Evolutionary conservation across 169 alveolate species (phyloP).

Genomic region (Eimeria maxima): DNA sequence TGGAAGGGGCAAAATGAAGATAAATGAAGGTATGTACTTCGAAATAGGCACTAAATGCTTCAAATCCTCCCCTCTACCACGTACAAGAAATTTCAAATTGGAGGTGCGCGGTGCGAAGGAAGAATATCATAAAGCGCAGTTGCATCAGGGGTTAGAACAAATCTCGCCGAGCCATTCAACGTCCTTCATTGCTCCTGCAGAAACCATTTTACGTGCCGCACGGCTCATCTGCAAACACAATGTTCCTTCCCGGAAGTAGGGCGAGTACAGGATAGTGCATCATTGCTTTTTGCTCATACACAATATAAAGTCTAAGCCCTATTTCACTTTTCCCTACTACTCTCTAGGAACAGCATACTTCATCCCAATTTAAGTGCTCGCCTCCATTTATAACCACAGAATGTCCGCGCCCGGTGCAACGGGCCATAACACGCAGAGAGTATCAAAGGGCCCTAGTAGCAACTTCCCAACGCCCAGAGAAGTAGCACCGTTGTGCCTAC

Average conservation of each 20-base stretch:
- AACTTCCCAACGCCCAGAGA: neutral
- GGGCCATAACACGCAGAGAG: neutral
- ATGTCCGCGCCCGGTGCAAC: neutral
- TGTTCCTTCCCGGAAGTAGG: neutral
- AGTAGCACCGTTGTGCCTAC: neutral
- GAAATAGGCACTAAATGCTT: neutral
- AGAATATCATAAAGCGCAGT: neutral
- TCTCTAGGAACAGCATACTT: neutral
- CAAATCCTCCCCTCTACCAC: neutral
- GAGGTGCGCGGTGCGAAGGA: neutral
- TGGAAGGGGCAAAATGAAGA: neutral
- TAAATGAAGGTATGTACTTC: neutral
- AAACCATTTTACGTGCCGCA: neutral
- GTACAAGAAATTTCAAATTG: neutral
- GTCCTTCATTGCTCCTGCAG: neutral
- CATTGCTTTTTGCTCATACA: neutral
- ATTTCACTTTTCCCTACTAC: neutral
- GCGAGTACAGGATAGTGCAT: neutral
- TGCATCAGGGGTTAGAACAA: neutral
- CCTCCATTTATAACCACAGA: neutral
- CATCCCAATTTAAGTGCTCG: constrained; percentile 1
- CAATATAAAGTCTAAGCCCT: neutral
- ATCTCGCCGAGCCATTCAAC: neutral
- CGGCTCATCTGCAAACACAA: neutral
- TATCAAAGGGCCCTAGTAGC: neutral